Conservation (phyloP, 257 asterid species). For the Fraxinus americana region DNA sequence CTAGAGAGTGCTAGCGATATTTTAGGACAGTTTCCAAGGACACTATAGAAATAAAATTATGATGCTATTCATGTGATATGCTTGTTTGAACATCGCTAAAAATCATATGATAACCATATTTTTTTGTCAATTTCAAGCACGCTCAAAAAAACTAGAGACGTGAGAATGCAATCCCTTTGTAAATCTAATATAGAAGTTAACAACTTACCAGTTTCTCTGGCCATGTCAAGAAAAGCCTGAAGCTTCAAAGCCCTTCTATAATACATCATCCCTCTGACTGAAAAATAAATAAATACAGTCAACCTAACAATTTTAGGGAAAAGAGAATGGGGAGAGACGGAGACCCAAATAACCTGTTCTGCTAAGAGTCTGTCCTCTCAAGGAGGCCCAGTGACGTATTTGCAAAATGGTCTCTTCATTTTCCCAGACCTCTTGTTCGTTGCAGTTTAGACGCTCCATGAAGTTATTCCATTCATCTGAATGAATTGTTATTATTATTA, state of each 20-base stretch:
- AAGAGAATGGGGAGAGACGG: conserved; percentile 16
- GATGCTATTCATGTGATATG: too few species aligned
- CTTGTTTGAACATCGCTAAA: too few species aligned
- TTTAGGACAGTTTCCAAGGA: too few species aligned
- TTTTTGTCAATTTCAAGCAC: neutral
- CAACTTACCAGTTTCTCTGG: conserved; percentile 69
- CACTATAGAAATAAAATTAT: too few species aligned
- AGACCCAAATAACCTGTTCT: conserved; percentile 66
- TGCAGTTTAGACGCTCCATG: conserved; percentile 87
- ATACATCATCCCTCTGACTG: conserved; percentile 99
- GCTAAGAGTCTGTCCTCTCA: conserved; percentile 96
- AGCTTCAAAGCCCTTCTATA: conserved; percentile 96
- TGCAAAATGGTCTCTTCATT: conserved; percentile 85
- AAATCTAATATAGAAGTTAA: neutral
- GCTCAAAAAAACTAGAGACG: neutral
- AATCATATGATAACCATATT: neutral
- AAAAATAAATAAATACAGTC: conserved; percentile 27
- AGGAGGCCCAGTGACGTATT: conserved; percentile 97
- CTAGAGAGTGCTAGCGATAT: conserved; percentile 8
- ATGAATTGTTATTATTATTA: conserved; percentile 34
- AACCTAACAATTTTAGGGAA: conserved; percentile 15
- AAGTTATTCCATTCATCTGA: conserved; percentile 97
- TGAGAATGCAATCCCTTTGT: conserved; percentile 3
- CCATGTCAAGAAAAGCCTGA: conserved; percentile 99
- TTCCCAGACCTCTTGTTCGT: conserved; percentile 69